Evolutionary conservation across 352 stramenopile species (phyloP), one percentile per base, ranked within the genome.

Genomic region (Blastocystis sp.): DNA sequence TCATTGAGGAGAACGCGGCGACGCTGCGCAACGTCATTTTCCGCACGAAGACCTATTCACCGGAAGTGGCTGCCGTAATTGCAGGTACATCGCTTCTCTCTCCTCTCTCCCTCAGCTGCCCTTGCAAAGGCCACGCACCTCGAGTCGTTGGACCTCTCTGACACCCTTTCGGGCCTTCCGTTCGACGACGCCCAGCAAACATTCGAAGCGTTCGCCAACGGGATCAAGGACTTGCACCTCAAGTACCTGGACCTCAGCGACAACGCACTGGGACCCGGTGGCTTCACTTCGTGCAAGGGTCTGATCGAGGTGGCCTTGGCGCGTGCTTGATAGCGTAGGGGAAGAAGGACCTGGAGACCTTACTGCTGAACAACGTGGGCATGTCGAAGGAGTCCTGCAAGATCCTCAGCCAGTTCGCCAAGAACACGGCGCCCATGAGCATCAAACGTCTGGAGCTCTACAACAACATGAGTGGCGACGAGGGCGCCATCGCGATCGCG

Each of bases 381-480:
- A 71, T 84, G 72, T 84, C 72, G 8, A 51, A 34, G 32, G 72
- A 84, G 11, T 44, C 72, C 9, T 84, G 72, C 46, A 51, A 65
- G 46, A 48, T 51, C 53, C 56, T 84, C 27, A 32, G 32, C 27
- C 8, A 44, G 16, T 64, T 67, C 16, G 36, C 56, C 21, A 69
- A 42, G 27, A 51, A 84, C 14, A 44, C 34, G 11, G 44, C 46
- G 1, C 72, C 72, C 42, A 69, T 84, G 72, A 69, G 24, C 46
- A 49, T 84, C 36, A 84, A 84, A 29, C 53, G 57, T 54, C 36
- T 84, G n/a, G 53, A 84, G 53, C 69, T 84, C 24, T 56, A 84
- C 46, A 51, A 84, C 36, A 84, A 84, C 36, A 84, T 84, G 72
- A 84, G 72, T 44, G 72, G 72, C 24, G 53, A 84, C 46, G 72